Evolutionary conservation across 352 stramenopile species (phyloP), one percentile per base, ranked within the genome.

Genomic region (Elongisporangium anandrum): DNA sequence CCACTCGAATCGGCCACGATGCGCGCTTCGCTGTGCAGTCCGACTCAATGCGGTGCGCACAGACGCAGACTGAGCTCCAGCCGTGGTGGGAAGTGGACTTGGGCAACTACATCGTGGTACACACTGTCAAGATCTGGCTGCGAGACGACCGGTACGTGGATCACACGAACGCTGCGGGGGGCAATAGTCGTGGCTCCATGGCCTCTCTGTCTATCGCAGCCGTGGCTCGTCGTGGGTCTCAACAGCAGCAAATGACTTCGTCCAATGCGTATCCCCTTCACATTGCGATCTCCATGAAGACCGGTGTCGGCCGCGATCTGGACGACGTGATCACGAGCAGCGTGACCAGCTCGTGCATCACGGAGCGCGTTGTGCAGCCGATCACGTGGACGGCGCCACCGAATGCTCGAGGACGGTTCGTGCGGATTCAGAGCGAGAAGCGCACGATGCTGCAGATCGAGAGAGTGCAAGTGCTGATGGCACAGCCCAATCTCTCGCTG

Each of bases 231-330:
- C 34, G 34, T 17, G 34, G 34, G 1, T 45, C 34, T 2, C 34
- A 41, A 41, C 19, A 20, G 51, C 34, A 59, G 54, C 51, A 54
- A 45, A 13, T 15, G 38, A 39, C 23, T 63, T 45, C 59, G 3
- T 52, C 57, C 13, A 61, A 61, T 45, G 45, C 64, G 9, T 88
- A 81, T 22, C 80, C 80, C 0, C 49, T 90, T 1, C 68, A 90
- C 51, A 61, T 90, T 9, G 73, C 52, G 22, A 61, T 90, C 21
- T 88, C 76, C 4, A 90, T 88, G 80, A 90, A 85, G 52, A 79
- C 73, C 4, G 80, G 80, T 2, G 65, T 83, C 17, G 76, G 70
- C 9, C 73, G 76, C 7, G 75, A 88, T 57, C 72, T 81, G 13
- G 78, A 85, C 48, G 76, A 88, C 49, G 73, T 87, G 51, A 34